Evolutionary conservation across 768 basidiomycete species (phyloP), one percentile per base, ranked within the genome.

Genomic region (Lactarius tabidus): DNA sequence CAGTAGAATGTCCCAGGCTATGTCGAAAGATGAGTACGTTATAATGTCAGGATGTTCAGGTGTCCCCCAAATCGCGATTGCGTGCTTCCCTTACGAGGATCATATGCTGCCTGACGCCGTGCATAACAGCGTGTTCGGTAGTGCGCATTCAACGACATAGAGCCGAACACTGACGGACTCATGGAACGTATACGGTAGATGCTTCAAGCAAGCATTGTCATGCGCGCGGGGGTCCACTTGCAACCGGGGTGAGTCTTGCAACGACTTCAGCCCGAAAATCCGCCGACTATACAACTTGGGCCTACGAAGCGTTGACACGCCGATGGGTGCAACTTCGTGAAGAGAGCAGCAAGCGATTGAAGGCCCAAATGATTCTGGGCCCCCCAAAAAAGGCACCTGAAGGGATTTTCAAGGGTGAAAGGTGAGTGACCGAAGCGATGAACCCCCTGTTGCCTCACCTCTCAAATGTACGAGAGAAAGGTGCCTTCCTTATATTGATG

Each of bases 1-100:
- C 48, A 35, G n/a, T 48, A 60, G 35, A 56, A 33, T 17, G 41
- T 17, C 58, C 52, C 58, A 55, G 59, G 59, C 60, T 43, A 65
- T 56, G 35, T 48, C 18, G 26, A 54, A 38, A 33, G 35, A 48
- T 48, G 12, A 48, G 59, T 35, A 60, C 38, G 43, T 60, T 48
- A 65, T 9, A 23, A 17, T 26, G 45, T 56, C 54, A n/a, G 18
- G 12, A 26, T 26, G 35, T 33, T 48, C 43, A 26, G 54, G 51
- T 33, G 17, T 20, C 31, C 36, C 36, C 54, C 43, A 18, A 9
- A 38, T 60, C 36, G 23, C n/a, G 43, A 48, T 35, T 26, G 20
- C 17, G 35, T 20, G 28, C 36, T 33, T 56, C 9, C 38, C 54
- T n/a, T 23, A 23, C 41, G 18, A 57, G 55, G 36, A 33, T 18